Base-by-base conservation (phyloP, 495 filamentous ascomycete species). In the Xylaria bambusicola region DNA sequence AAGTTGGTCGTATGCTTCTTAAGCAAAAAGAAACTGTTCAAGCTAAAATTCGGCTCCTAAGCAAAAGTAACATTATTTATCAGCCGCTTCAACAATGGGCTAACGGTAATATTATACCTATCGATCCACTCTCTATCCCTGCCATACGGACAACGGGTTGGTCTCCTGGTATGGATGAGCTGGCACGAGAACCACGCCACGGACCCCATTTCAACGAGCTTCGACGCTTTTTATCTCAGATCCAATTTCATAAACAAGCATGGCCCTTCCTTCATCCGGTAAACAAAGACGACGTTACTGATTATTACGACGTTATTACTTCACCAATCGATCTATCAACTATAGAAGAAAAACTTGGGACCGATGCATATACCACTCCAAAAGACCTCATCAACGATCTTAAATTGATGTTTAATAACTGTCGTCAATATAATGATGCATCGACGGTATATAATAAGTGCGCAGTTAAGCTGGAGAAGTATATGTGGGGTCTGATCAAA, bases 241-340 rank as follows among this genome's bases (percentile, higher is more conserved):
- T 92, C 80, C 88, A 91, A 66, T 90, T 89, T 62, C 86, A 88
- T 65, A 84, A 82, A 58, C 81, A 85, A 5, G 85, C 87, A 7
- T 91, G 89, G 89, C 89, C 88, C 2, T 91, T 92, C 69, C 82
- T 87, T 6, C 84, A 89, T 55, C 88, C 88, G 1, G 88, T 92
- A 45, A 92, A 91, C 63, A 82, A 81, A 45, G 88, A 91, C 52
- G 88, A 92, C 64, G 88, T 92, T 0, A 81, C 81, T 0, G 89
- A 92, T 66, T 92, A 91, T 71, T 92, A 91, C 72, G 84, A 89
- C 53, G 88, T 91, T 26, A 92, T 91, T 68, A 82, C 84, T 61
- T 84, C 90, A 63, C 89, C 88, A 1, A 92, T 92, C 88, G 88
- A 58, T 47, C 18, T 62, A 9, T 57, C 52, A 17, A 90, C 88